Conservation (phyloP, 345 rosid genomes). For the Cardamine chenopodiifolia region DNA sequence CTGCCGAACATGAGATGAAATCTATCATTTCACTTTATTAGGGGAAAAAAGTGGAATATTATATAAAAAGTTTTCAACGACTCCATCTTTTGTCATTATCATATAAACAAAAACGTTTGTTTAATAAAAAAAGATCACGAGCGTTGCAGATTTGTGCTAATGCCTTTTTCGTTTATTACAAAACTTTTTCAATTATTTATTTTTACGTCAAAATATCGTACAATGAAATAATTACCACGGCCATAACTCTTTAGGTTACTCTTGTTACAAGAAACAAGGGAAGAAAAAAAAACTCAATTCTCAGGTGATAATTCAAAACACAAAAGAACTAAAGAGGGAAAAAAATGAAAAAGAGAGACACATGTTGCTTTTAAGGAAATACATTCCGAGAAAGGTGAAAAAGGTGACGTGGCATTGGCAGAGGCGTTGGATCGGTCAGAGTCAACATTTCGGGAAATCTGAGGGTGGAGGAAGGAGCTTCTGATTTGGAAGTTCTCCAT, state of each 20-base stretch:
- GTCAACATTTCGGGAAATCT: conserved; percentile 73
- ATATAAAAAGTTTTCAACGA: conserved; percentile 37
- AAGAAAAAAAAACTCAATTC: neutral
- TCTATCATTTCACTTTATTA: conserved; percentile 41
- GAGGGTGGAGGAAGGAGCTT: conserved; percentile 72
- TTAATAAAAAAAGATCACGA: conserved; percentile 10
- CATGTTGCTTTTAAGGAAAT: conserved; percentile 2
- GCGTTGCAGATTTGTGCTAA: conserved; percentile 12
- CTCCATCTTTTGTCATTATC: conserved; percentile 31
- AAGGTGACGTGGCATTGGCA: conserved; percentile 8
- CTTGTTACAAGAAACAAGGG: neutral
- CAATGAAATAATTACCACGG: neutral
- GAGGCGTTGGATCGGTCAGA: conserved; percentile 33
- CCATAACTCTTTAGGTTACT: conserved; percentile 23
- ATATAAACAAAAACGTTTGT: conserved; percentile 9
- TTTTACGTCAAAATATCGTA: conserved; percentile 1
- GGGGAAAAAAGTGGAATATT: conserved; percentile 11
- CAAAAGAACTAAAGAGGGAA: conserved; percentile 5
- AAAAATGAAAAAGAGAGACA: neutral
- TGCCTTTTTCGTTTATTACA: neutral
- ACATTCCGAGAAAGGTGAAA: neutral
- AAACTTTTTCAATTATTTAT: neutral
- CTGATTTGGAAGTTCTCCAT: conserved; percentile 65
- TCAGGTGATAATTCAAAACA: conserved; percentile 22
- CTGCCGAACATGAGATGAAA: conserved; percentile 31